These are phyloP conservation scores for Boechera divaricarpa DNA, from an alignment of 345 rosid species.

Conservation along the genomic window DNA sequence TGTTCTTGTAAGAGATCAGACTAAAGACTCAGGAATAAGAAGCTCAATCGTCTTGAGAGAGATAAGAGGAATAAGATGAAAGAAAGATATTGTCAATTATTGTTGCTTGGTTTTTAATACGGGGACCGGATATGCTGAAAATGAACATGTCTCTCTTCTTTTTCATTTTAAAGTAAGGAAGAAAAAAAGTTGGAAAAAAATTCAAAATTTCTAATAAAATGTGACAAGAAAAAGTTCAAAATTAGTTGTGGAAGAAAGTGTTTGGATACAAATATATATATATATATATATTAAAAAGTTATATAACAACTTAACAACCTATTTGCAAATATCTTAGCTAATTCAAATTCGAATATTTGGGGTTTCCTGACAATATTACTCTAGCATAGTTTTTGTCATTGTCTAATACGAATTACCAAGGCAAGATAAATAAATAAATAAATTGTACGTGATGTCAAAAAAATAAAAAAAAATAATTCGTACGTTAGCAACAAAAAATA, in stretches of 20 bases:
- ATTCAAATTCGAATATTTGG: constrained; percentile 23
- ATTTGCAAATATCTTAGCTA: not conserved
- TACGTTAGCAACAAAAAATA: not conserved
- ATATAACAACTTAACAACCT: not conserved
- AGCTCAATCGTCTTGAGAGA: constrained; percentile 10
- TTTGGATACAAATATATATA: not conserved
- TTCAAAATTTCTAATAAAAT: not conserved
- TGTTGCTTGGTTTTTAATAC: constrained; percentile 41
- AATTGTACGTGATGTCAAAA: no score
- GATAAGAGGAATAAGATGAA: constrained; percentile 31
- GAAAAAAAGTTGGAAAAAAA: not conserved
- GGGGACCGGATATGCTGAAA: constrained; percentile 41
- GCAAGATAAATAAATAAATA: not conserved
- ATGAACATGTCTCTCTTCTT: constrained; percentile 37
- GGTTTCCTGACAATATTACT: constrained; percentile 9
- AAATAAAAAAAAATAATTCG: not conserved
- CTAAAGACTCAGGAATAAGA: constrained; percentile 1
- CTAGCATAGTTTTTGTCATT: constrained; percentile 14
- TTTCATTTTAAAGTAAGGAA: not conserved
- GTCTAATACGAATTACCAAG: not conserved
- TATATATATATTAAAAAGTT: not conserved
- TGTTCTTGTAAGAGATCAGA: constrained; percentile 31
- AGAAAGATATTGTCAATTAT: constrained; percentile 40
- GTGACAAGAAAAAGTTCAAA: not conserved
- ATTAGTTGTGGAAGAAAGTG: not conserved